phyloP scores from a whole-genome alignment of 2,329 filamentous ascomycete genomes.

The Pezicula radicicola region DNA sequence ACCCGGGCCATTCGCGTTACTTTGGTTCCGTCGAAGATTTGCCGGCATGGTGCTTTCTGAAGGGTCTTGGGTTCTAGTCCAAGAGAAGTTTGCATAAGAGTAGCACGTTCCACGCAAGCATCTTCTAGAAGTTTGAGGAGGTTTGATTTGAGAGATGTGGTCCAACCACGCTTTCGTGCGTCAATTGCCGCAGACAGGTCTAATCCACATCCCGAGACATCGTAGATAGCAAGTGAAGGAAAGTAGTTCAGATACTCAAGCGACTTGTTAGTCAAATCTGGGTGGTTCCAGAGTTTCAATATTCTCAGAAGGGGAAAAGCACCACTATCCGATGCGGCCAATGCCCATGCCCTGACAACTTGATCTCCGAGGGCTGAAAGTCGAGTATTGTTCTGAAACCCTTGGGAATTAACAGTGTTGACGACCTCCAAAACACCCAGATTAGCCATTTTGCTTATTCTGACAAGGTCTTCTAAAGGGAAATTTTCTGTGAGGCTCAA shows the following conservation, averaged over 20 bases:
- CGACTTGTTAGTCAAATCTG: constrained; percentile 23
- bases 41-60: constrained; percentile 2
- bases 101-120: constrained; percentile 16
- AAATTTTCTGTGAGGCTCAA: constrained; percentile 26
- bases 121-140: constrained; percentile 16
- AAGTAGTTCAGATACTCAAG: constrained; percentile 27
- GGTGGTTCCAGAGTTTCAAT: constrained; percentile 26
- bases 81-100: constrained; percentile 8
- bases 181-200: background rate
- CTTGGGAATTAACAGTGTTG: background rate
- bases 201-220: constrained; percentile 22
- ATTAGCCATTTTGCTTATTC: constrained; percentile 26
- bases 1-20: constrained; percentile 13
- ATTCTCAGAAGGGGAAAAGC: constrained; percentile 28
- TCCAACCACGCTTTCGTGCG: constrained; percentile 20
- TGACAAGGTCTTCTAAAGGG: constrained; percentile 22
- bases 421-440: constrained; percentile 28
- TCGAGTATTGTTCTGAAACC: background rate
- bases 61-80: constrained; percentile 1
- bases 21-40: constrained; percentile 11
- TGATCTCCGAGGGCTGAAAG: constrained; percentile 18
- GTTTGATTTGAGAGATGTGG: constrained; percentile 7
- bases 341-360: constrained; percentile 28
- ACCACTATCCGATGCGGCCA: constrained; percentile 18
- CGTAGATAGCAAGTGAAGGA: constrained; percentile 25